Evolutionary conservation across 306 rosid species (phyloP), one percentile per base, ranked within the genome.

Genomic region (Lathyrus tuberosus): DNA sequence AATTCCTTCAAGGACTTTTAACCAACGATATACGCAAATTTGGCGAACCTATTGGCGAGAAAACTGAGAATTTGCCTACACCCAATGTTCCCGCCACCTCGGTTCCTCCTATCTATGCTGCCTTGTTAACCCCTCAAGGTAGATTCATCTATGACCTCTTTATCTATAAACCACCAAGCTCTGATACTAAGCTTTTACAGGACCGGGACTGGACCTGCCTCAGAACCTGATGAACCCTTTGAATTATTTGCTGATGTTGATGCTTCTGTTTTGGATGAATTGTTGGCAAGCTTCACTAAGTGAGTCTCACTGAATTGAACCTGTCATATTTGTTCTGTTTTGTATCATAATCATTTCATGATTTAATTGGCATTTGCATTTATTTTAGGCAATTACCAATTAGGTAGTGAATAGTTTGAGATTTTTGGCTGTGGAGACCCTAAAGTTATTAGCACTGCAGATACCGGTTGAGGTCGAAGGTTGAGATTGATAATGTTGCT

Each of bases 381-480:
- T 49, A 58, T 9, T 63, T 16, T 66, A 18, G 42, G n/a, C 47
- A 18, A 60, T 60, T n/a, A 10, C 26, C 48, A 33, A 47, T 71
- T 47, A 35, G 49, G 7, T 30, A 6, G 49, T 51, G 30, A 3
- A 20, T 18, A 9, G 13, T 18, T 17, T 16, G 26, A 49, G 11
- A 49, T 16, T 18, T 38, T 67, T 66, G 20, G 14, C 51, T 40
- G 62, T 37, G 13, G 65, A 70, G 30, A 43, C 48, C 54, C 65
- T 67, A 53, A 71, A 37, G 10, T 76, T 77, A 69, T 80, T 77
- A 52, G 73, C 74, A 44, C 33, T 13, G 68, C 83, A 94, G 97
- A 76, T 94, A 90, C 69, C 88, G 98, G 14, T 63, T 94, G 85
- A 90, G 98, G 87, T 82, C 98, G 31, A 90, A 94, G 92, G 97